Evolutionary conservation across 495 filamentous ascomycete species (phyloP), one percentile per base, ranked within the genome.

Genomic region (Aspergillus egyptiacus): DNA sequence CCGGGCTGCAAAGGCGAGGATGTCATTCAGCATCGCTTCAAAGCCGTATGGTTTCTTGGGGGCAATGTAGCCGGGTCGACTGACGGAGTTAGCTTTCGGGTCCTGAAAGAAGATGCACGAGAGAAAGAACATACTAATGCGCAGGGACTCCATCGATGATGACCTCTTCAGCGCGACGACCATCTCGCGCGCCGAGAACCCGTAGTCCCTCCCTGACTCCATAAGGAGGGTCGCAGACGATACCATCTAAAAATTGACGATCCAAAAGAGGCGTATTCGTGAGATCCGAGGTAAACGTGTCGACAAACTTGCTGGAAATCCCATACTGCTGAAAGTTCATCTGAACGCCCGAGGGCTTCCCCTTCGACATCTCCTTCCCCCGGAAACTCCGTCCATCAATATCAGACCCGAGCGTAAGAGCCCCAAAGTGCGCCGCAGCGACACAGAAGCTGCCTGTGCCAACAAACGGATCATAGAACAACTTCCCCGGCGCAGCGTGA

Each of bases 211-310:
- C 93, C 9, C 93, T 79, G 13, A 99, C 88, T n/a, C 93, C 93
- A 60, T 99, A 99, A 0, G 93, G 93, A 13, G 93, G 93, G 65
- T 99, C 93, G 54, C 93, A 96, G n/a, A 96, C 67, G 50, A 99
- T 91, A 2, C 85, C 89, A 68, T 99, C 90, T 30, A 97, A 79
- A 42, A 86, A 75, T 22, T 58, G 56, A 6, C 40, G 33, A 14
- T 59, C 64, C 30, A 87, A 70, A 14, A 97, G 58, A 2, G 93
- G 94, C 8, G 83, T 84, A 61, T 99, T 91, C 3, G 91, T 96
- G 19, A 99, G 59, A 65, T 99, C 93, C 1, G 86, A 83, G 4
- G 89, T 79, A 48, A 95, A 95, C 18, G 78, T 74, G 56, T 90
- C 91, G 0, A 90, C 67, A 46, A 89, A 81, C 22, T 74, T 65